Evolutionary conservation across 495 filamentous ascomycete genomes (phyloP), one percentile per base, ranked within the genome.

Genomic region (Lophiostoma macrostomum): DNA sequence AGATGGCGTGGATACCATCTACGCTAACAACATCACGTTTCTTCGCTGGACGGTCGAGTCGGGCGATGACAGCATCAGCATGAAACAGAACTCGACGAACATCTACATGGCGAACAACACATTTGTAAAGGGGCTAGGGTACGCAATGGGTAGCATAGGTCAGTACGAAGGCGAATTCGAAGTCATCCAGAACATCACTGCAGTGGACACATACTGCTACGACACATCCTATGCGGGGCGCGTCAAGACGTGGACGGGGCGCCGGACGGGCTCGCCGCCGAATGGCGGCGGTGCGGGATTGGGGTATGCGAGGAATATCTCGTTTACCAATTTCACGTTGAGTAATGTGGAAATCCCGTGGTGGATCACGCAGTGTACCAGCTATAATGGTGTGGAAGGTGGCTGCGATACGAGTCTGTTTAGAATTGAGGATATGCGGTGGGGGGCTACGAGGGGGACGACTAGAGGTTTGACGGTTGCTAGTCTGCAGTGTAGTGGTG

Each of bases 141-240:
- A 63, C 42, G 66, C 74, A 0, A 67, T 78, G 30, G 75, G 74
- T 0, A 73, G 69, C 28, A 69, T 78, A n/a, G 74, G 75, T 1
- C 75, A 78, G 47, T 74, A 71, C 42, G 64, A 71, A 0, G 66
- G 50, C 18, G 40, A 58, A 7, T 72, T 63, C 42, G 74, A 76
- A 38, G 70, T 64, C 0, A 58, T 75, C 18, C 68, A 77, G 58
- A 37, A 38, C 11, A 36, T 76, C 5, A 56, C 40, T 0, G 71
- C 67, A 6, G 50, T 58, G 2, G 67, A 72, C 43, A 61, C 74
- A 12, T 43, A 53, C 5, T 70, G 62, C 40, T 30, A 69, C 12
- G 69, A 73, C 28, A 73, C 70, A 6, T 43, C 68, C 5, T 65
- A 77, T 44, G 71, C 70, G 4, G 22, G 65, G 12, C 74, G 73